Percentiles rank a stretch among this genome's conserved stretches.
Conservation (phyloP, 2,329 filamentous ascomycete species). For the Xylaria sp. region DNA sequence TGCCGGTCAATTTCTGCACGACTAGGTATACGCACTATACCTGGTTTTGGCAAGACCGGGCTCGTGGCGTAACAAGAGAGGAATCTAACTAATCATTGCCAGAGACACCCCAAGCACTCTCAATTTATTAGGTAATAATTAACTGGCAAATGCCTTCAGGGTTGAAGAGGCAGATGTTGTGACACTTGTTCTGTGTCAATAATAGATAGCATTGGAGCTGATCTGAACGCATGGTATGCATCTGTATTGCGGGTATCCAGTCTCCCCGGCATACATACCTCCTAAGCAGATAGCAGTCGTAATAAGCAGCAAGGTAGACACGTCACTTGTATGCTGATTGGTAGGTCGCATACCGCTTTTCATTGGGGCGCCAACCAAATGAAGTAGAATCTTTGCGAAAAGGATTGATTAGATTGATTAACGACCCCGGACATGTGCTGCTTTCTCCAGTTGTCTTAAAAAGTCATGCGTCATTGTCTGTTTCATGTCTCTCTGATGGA, state of each 20-base stretch:
- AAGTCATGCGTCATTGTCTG: conserved; percentile 18
- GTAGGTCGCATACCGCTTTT: conserved; percentile 1
- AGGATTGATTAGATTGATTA: conserved; percentile 3
- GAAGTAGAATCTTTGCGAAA: not conserved
- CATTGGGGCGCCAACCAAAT: conserved; percentile 3
- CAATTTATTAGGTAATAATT: not conserved
- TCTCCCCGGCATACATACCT: not conserved
- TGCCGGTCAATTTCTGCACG: not conserved
- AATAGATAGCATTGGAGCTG: not conserved
- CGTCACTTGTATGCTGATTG: conserved; percentile 22
- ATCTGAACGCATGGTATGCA: not conserved
- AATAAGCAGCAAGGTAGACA: conserved; percentile 17
- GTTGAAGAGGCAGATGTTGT: not conserved
- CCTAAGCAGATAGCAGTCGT: not conserved
- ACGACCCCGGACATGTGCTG: not conserved
- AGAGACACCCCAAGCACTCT: not conserved
- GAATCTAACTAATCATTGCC: not conserved
- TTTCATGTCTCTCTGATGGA: not conserved
- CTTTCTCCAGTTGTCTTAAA: not conserved
- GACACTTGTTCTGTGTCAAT: not conserved
- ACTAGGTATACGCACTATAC: not conserved
- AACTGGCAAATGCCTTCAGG: not conserved
- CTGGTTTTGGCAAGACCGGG: not conserved
- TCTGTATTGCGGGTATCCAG: conserved; percentile 1
- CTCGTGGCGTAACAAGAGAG: not conserved